Base-by-base conservation (phyloP, 2,329 filamentous ascomycete genomes). In the Fusarium caatingaense region DNA sequence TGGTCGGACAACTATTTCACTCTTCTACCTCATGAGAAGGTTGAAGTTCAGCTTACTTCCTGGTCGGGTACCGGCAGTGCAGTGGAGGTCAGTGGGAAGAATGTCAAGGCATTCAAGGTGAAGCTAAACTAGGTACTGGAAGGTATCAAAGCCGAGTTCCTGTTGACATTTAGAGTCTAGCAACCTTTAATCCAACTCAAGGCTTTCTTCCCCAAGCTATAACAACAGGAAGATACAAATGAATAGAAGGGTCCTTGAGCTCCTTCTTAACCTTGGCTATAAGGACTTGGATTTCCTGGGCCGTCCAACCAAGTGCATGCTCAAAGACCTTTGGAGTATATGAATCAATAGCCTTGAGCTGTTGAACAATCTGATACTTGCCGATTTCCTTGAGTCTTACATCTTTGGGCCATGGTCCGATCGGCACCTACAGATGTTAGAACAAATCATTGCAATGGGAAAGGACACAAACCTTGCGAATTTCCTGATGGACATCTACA, bases 221-320 rank as follows among this genome's bases (percentile, higher is more conserved):
- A 37, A 50, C 32, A 8, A 70, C 66, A n/a, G 61, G 66, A 6
- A 67, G 46, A 32, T 69, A 73, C 4, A 73, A 3, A 13, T 73
- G 71, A n/a, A 69, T 9, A 16, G 65, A 15, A 6, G 56, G 55
- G 8, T 73, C 49, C 18, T 40, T 41, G 2, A 73, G 56, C 18
- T 73, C 71, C 8, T 68, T 56, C 20, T 72, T 72, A 0, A 66
- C 59, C n/a, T 70, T 40, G 0, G 70, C 66, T 45, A 72, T 72
- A 1, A 72, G 41, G 0, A 72, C 59, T 18, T 64, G 60, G 2
- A 72, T 68, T 15, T 72, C 69, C 0, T 64, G 27, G 2, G 37
- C 34, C 7, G 20, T 46, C 70, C 70, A 72, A 6, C 70, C 69
- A 23, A 72, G 69, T 1, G 60, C 60, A 1, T 60, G 45, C 0